These are phyloP conservation scores for Cubamyces lactineus DNA, from an alignment of 768 basidiomycete genomes.

Conservation along the genomic window DNA sequence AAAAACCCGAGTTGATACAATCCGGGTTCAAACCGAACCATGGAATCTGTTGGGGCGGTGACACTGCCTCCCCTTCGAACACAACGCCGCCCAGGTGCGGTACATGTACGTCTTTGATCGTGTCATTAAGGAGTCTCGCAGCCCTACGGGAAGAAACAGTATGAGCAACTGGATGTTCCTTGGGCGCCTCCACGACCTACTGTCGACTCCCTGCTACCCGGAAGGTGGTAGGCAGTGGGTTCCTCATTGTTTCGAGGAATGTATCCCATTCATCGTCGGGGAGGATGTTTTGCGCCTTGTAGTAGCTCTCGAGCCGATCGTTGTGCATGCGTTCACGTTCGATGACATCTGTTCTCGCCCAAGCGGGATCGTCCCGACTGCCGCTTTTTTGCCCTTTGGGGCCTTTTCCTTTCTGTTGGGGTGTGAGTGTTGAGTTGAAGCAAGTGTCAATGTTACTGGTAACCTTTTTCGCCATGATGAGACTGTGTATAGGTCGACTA, in stretches of 20 bases:
- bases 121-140: slow-evolving; percentile 75
- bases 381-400: slow-evolving; percentile 11
- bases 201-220: slow-evolving; percentile 86
- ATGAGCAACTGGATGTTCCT: slow-evolving; percentile 11
- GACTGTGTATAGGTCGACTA: neutral
- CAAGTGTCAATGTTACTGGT: neutral
- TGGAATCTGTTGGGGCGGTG: slow-evolving; percentile 80
- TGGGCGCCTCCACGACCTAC: slow-evolving; percentile 42
- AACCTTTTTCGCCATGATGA: slow-evolving; percentile 11
- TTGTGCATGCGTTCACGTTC: slow-evolving; percentile 71
- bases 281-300: slow-evolving; percentile 76
- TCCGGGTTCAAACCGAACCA: slow-evolving; percentile 56
- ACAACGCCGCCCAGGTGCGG: slow-evolving; percentile 71
- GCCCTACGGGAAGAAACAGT: slow-evolving; percentile 44
- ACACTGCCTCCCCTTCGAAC: slow-evolving; percentile 75
- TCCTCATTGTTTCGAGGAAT: slow-evolving; percentile 66
- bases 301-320: slow-evolving; percentile 67
- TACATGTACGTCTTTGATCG: slow-evolving; percentile 77
- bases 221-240: slow-evolving; percentile 91
- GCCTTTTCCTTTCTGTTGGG: slow-evolving; percentile 10
- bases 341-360: slow-evolving; percentile 49
- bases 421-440: neutral
- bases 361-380: slow-evolving; percentile 15
- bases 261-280: slow-evolving; percentile 77
- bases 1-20: neutral